Base-by-base conservation (phyloP, 2,329 filamentous ascomycete genomes). In the Fusarium sp. region DNA sequence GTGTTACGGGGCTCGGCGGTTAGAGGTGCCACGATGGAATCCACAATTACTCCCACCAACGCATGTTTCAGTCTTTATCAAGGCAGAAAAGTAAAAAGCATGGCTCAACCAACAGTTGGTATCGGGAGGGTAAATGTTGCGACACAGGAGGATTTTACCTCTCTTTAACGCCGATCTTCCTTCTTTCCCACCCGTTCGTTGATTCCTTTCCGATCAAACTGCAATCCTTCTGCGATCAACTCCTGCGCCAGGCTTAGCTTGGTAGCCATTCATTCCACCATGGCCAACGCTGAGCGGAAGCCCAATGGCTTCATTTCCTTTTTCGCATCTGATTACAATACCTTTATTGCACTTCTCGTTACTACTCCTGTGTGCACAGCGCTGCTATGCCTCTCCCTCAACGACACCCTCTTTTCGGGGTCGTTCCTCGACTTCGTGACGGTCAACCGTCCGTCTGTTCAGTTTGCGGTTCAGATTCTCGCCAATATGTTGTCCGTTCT, bases 281-380 rank as follows among this genome's bases (percentile, higher is more conserved):
- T 70, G 67, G 52, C 59, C 7, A 58, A 14, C 20, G 56, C 22
- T 20, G 57, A 57, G 4, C n/a, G 29, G 16, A 59, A 59, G 3
- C 45, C 45, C 9, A 50, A 50, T 6, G 52, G 42, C 24, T 70
- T 68, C 6, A 45, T 64, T 3, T 42, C 40, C 16, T 70, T 70
- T 62, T 70, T 70, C 10, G 35, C 61, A 14, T 70, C 66, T 8
- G 68, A 70, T 20, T 70, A 52, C 1, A 66, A 66, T 8, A 69
- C 60, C 14, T 69, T 70, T 9, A 58, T 70, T 29, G 63, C 66
- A 8, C 66, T 70, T 14, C 22, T 58, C 29, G 24, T 70, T 8
- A 70, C 68, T 4, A 66, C 68, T 2, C 66, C 66, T 3, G 22
- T 66, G 13, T 63, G 64, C 35, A 69, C 42, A 10, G 24, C 59